These are phyloP conservation scores for Ophiostoma montium DNA, from an alignment of 2,329 filamentous ascomycete genomes.

Conservation along the genomic window DNA sequence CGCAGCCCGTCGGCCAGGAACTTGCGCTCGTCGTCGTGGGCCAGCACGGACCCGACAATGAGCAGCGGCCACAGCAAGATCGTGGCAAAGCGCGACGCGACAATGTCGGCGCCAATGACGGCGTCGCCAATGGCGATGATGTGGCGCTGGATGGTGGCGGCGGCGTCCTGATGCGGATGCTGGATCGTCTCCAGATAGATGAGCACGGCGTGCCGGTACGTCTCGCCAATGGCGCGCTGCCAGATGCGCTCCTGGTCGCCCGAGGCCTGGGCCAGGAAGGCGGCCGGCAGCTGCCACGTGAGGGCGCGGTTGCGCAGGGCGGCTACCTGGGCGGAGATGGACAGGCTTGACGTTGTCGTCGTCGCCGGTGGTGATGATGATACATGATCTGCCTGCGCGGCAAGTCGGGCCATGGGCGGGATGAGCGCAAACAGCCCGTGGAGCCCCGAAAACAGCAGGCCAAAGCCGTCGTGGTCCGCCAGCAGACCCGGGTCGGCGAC, in stretches of 20 bases:
- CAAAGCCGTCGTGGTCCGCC: slow-evolving; percentile 9
- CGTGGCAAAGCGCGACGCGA: slow-evolving; percentile 10
- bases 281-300: slow-evolving; percentile 11
- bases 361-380: too few relatives aligned
- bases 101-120: slow-evolving; percentile 8
- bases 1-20: slow-evolving; percentile 11
- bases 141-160: slow-evolving; percentile 7
- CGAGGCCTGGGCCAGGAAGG: slow-evolving; percentile 2
- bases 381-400: neutral
- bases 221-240: slow-evolving; percentile 12
- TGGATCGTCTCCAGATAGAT: slow-evolving; percentile 11
- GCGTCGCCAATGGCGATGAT: slow-evolving; percentile 9
- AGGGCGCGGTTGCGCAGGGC: slow-evolving; percentile 7
- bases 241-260: slow-evolving; percentile 10
- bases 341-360: neutral
- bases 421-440: slow-evolving; percentile 13
- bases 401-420: slow-evolving; percentile 9
- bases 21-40: slow-evolving; percentile 5
- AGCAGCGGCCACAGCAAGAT: slow-evolving; percentile 13
- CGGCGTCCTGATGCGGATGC: neutral
- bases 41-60: slow-evolving; percentile 11
- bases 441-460: slow-evolving; percentile 12
- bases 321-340: neutral
- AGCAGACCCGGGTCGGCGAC: slow-evolving; percentile 10
- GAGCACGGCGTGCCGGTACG: slow-evolving; percentile 11